Percentiles rank a stretch among this genome's conserved stretches.
phyloP scores from a whole-genome alignment of 345 rosid species.

The Murraya paniculata region DNA sequence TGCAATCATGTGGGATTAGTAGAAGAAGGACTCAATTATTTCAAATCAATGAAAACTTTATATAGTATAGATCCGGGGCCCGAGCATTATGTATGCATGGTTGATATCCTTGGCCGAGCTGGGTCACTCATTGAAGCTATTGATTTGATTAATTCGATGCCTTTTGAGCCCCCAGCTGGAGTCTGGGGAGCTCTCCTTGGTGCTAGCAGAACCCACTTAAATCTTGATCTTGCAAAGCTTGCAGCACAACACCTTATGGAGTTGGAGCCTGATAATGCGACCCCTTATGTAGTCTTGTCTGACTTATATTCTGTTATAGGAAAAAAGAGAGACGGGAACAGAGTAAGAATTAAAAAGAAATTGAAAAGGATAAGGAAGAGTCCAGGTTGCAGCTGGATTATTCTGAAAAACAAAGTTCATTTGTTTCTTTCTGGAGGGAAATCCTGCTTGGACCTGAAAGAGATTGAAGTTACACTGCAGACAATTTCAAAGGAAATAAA shows the following conservation, averaged over 20 bases:
- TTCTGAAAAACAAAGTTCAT: conserved; percentile 38
- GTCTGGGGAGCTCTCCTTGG: conserved; percentile 87
- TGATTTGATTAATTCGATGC: conserved; percentile 48
- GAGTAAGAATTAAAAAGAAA: conserved; percentile 41
- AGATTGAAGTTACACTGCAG: conserved; percentile 32
- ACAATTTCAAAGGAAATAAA: conserved; percentile 36
- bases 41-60: conserved; percentile 52
- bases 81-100: conserved; percentile 77
- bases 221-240: conserved; percentile 62
- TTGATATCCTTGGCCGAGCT: conserved; percentile 79
- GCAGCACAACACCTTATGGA: conserved; percentile 57
- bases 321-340: conserved; percentile 36
- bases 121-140: conserved; percentile 66
- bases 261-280: conserved; percentile 64
- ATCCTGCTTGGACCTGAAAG: conserved; percentile 37
- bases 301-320: conserved; percentile 49
- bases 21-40: conserved; percentile 53
- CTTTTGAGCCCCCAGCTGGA: conserved; percentile 58
- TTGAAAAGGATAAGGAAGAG: conserved; percentile 58
- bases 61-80: conserved; percentile 54
- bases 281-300: conserved; percentile 71
- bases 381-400: conserved; percentile 83
- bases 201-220: conserved; percentile 51
- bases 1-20: conserved; percentile 74
- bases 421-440: conserved; percentile 53